phyloP scores from a whole-genome alignment of 2,329 filamentous ascomycete species.

The Calonectria henricotiae region DNA sequence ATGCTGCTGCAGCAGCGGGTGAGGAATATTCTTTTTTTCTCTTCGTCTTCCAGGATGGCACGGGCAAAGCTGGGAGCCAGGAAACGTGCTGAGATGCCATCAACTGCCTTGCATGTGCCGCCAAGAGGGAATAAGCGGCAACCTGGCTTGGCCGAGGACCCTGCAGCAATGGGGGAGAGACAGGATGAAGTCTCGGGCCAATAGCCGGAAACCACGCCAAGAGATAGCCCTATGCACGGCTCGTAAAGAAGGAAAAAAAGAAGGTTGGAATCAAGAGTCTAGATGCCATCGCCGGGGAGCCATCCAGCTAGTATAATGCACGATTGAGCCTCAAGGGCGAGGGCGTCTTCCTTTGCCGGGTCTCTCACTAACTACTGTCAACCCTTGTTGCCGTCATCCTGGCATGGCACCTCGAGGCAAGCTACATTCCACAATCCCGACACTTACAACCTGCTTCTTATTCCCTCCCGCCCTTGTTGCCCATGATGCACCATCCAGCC shows the following conservation, averaged over 20 bases:
- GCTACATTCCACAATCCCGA: neutral
- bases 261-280: neutral
- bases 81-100: neutral
- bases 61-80: neutral
- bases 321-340: slow-evolving; percentile 19
- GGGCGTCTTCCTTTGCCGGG: neutral
- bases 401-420: neutral
- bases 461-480: neutral
- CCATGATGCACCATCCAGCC: neutral
- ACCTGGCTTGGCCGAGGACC: neutral
- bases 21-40: neutral
- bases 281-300: neutral
- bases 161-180: neutral
- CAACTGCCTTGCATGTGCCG: neutral
- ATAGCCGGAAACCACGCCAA: neutral
- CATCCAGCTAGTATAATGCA: neutral
- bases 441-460: slow-evolving; percentile 1
- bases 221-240: neutral
- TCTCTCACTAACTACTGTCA: neutral
- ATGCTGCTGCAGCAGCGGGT: neutral
- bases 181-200: slow-evolving; percentile 6
- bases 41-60: neutral
- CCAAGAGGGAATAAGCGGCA: slow-evolving; percentile 35
- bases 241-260: slow-evolving; percentile 1
- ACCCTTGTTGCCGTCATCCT: neutral